Conservation (phyloP, 2,329 filamentous ascomycete genomes). For the Mollisiaceae sp. region DNA sequence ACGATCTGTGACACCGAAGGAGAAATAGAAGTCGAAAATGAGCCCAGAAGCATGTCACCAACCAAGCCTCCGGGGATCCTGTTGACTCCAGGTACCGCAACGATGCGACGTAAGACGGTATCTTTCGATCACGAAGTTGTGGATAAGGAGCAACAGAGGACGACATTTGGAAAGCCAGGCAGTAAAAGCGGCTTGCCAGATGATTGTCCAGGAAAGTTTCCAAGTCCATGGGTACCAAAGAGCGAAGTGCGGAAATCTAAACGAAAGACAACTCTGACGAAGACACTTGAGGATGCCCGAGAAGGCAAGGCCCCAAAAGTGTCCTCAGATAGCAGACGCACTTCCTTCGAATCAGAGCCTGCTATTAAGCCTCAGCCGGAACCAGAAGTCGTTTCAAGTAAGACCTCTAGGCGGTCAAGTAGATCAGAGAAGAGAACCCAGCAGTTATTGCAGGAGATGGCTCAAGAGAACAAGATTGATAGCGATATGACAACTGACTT, state of each 20-base stretch:
- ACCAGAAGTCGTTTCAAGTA: not conserved
- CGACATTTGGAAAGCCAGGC: conserved; percentile 16
- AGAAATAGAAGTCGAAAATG: conserved; percentile 23
- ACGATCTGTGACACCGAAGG: conserved; percentile 37
- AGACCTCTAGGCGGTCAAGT: conserved; percentile 6
- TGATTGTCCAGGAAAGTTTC: conserved; percentile 41
- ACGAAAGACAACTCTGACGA: conserved; percentile 52
- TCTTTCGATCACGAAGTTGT: conserved; percentile 65
- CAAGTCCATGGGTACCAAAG: conserved; percentile 38
- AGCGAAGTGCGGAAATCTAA: conserved; percentile 27
- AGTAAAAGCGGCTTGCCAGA: conserved; percentile 40
- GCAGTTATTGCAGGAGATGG: conserved; percentile 25
- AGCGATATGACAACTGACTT: conserved; percentile 72
- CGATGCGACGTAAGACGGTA: conserved; percentile 66
- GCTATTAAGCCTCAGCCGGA: not conserved
- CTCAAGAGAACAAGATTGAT: conserved; percentile 48
- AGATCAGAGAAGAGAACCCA: conserved; percentile 25
- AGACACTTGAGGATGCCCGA: conserved; percentile 52
- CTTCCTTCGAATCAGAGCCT: not conserved
- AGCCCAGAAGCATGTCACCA: conserved; percentile 40
- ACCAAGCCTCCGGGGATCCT: conserved; percentile 56
- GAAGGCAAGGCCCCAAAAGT: conserved; percentile 29
- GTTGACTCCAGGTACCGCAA: conserved; percentile 66
- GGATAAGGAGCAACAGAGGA: conserved; percentile 36
- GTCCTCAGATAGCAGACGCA: not conserved